These are phyloP conservation scores for Aspergillus brasiliensis DNA, from an alignment of 2,329 filamentous ascomycete genomes.

Conservation along the genomic window DNA sequence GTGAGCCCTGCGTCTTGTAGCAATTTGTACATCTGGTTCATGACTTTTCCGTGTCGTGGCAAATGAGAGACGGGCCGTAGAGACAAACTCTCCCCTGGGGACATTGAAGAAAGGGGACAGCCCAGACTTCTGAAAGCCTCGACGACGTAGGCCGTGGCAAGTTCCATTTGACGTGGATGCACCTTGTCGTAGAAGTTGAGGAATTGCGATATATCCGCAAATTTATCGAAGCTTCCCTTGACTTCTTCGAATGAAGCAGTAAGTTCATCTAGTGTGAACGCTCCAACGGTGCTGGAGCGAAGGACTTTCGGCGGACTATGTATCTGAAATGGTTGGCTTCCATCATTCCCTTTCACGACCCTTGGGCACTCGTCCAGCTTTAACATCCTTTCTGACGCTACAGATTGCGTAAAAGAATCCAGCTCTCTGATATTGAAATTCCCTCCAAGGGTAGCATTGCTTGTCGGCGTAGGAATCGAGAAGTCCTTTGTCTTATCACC, in stretches of 20 bases:
- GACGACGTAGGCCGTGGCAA: conserved; percentile 27
- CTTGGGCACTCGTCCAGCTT: not conserved
- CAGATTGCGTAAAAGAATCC: not conserved
- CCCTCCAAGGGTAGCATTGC: not conserved
- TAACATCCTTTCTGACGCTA: not conserved
- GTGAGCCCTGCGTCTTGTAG: not conserved
- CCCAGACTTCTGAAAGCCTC: conserved; percentile 31
- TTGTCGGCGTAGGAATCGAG: not conserved
- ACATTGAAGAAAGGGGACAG: not conserved
- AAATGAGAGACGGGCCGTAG: not conserved
- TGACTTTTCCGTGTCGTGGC: not conserved
- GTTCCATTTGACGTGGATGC: conserved; percentile 25
- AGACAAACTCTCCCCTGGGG: not conserved
- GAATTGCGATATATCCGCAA: conserved; percentile 6
- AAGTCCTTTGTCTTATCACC: not conserved
- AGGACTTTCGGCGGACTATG: no score
- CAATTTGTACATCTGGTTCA: not conserved
- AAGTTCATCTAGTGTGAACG: not conserved
- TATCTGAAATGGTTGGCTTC: no score
- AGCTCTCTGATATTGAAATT: not conserved
- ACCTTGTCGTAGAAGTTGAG: conserved; percentile 16
- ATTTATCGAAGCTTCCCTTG: not conserved
- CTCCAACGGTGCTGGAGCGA: no score
- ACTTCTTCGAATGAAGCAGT: not conserved
- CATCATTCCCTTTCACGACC: not conserved